phyloP scores from a whole-genome alignment of 1,284 basidiomycete species.

The Trametes polyzona region DNA sequence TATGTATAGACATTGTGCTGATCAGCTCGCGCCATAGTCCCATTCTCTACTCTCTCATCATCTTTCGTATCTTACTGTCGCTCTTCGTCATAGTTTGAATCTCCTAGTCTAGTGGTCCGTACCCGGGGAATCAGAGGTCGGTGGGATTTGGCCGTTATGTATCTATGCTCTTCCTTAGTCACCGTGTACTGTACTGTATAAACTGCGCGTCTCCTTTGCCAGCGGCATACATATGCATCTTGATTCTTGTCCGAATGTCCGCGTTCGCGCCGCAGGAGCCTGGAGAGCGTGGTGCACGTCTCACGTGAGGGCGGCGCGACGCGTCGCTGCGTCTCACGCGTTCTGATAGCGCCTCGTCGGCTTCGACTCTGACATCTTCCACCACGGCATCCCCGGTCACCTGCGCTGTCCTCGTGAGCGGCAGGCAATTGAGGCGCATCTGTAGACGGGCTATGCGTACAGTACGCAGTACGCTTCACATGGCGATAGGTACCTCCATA shows the following conservation, averaged over 20 bases:
- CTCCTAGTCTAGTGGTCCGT: neutral
- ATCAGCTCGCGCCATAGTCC: neutral
- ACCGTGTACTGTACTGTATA: conserved; percentile 13
- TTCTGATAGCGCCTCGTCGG: conserved; percentile 8
- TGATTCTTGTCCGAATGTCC: too few relatives aligned
- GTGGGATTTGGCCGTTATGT: conserved; percentile 3
- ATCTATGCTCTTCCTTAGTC: conserved; percentile 8
- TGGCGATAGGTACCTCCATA: conserved; percentile 20
- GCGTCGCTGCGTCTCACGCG: neutral
- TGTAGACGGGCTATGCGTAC: too few relatives aligned
- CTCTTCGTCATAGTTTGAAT: neutral
- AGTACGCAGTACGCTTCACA: neutral
- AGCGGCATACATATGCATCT: too few relatives aligned
- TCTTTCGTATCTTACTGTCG: neutral
- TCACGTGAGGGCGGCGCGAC: conserved; percentile 13
- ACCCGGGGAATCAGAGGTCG: neutral
- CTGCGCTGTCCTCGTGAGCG: conserved; percentile 25
- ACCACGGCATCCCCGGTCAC: conserved; percentile 21
- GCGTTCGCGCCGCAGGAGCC: neutral
- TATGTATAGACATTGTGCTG: neutral
- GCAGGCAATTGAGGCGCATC: neutral
- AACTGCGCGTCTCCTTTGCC: neutral
- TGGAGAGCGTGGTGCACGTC: conserved; percentile 4
- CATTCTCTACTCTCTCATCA: neutral
- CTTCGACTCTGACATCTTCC: conserved; percentile 6